phyloP scores from a whole-genome alignment of 495 filamentous ascomycete species.

The Penicillium soppii region DNA sequence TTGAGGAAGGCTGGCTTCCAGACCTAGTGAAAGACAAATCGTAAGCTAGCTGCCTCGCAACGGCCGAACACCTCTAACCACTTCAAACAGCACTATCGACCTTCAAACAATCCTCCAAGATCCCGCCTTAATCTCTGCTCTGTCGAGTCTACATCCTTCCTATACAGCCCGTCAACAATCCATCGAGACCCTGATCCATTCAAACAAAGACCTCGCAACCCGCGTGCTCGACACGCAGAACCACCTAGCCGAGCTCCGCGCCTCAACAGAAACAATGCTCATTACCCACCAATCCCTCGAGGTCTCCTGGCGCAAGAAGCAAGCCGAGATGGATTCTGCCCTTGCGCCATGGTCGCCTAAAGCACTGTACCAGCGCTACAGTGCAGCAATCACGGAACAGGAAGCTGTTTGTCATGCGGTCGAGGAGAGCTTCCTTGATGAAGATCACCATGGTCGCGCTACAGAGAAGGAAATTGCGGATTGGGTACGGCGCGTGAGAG shows the following conservation, averaged over 20 bases:
- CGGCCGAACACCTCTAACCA: not conserved
- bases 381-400: slow-evolving; percentile 74
- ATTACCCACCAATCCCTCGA: slow-evolving; percentile 82
- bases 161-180: slow-evolving; percentile 45
- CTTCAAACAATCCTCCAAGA: slow-evolving; percentile 64
- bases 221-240: slow-evolving; percentile 66
- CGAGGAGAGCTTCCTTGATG: slow-evolving; percentile 87
- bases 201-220: slow-evolving; percentile 63
- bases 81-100: slow-evolving; percentile 47
- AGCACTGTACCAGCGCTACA: slow-evolving; percentile 75
- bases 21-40: slow-evolving; percentile 70
- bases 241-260: slow-evolving; percentile 61
- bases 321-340: slow-evolving; percentile 81
- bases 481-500: slow-evolving; percentile 77
- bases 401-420: slow-evolving; percentile 77
- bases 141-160: slow-evolving; percentile 63
- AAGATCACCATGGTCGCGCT: slow-evolving; percentile 51
- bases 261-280: slow-evolving; percentile 72
- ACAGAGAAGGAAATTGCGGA: slow-evolving; percentile 78
- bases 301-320: slow-evolving; percentile 85
- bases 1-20: slow-evolving; percentile 64
- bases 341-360: slow-evolving; percentile 82
- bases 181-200: slow-evolving; percentile 58
- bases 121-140: slow-evolving; percentile 58
- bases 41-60: slow-evolving; percentile 40